Conservation (phyloP, 306 rosid genomes). For the Dalbergia cochinchinensis region DNA sequence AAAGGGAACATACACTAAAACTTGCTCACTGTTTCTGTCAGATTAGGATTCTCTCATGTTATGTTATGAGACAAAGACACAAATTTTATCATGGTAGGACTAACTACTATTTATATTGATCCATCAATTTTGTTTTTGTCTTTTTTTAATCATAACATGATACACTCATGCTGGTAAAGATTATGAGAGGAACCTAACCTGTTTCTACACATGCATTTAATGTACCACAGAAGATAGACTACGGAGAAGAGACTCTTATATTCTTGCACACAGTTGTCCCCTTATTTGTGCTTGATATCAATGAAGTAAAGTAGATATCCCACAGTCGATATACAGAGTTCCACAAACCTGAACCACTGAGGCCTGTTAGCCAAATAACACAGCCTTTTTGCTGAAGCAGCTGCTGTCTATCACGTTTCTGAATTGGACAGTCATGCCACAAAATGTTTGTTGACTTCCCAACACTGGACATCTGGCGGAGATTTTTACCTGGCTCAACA, state of each 20-base stretch:
- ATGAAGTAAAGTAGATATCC: constrained; percentile 33
- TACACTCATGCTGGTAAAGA: no score
- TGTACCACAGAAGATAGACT: background rate
- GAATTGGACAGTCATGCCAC: constrained; percentile 89
- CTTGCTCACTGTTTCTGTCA: background rate
- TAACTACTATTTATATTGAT: no score
- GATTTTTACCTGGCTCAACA: constrained; percentile 62
- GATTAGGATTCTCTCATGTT: no score
- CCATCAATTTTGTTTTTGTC: no score
- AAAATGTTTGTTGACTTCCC: constrained; percentile 81
- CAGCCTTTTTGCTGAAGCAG: constrained; percentile 94
- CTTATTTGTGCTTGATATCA: constrained; percentile 28
- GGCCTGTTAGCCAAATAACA: constrained; percentile 98
- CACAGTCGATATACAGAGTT: constrained; percentile 8
- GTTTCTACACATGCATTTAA: constrained; percentile 4
- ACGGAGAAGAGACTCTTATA: background rate
- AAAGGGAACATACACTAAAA: constrained; percentile 19
- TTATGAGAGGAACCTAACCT: no score
- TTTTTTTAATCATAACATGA: no score
- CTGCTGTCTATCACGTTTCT: constrained; percentile 77
- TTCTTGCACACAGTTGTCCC: constrained; percentile 15
- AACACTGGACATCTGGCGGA: constrained; percentile 59
- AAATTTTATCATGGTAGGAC: no score
- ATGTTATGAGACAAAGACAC: no score
- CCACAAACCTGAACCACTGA: constrained; percentile 97